Conservation (phyloP, 2,329 filamentous ascomycete genomes). For the Neopestalotiopsis sp. region DNA sequence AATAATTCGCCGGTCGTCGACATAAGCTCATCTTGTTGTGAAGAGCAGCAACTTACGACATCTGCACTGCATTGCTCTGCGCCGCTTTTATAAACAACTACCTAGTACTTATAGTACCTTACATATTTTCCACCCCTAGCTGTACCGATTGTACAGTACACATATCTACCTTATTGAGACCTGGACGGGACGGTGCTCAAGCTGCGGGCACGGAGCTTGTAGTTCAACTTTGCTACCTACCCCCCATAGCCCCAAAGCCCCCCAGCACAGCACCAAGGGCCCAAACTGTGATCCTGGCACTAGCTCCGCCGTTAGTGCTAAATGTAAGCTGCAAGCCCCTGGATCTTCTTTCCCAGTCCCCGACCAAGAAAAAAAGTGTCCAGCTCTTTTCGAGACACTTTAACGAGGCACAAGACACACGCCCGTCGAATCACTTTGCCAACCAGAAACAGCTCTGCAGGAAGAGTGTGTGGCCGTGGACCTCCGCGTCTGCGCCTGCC, state of each 20-base stretch:
- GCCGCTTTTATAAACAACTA: neutral
- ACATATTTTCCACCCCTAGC: neutral
- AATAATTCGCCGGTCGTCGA: neutral
- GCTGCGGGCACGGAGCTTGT: neutral
- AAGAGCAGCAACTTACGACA: neutral
- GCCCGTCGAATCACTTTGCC: neutral
- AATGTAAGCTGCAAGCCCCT: constrained; percentile 12
- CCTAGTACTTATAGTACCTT: neutral
- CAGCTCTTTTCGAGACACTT: constrained; percentile 1
- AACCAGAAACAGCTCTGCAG: neutral
- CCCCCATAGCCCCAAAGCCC: too few relatives aligned
- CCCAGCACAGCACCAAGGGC: neutral
- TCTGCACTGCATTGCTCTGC: neutral
- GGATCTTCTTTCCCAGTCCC: constrained; percentile 11
- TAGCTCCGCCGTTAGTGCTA: constrained; percentile 12
- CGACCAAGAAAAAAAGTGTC: constrained; percentile 10
- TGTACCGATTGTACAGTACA: too few relatives aligned
- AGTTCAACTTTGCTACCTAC: neutral
- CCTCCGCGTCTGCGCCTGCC: constrained; percentile 18
- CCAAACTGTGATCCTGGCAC: constrained; percentile 11
- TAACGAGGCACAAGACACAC: neutral
- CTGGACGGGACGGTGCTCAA: neutral
- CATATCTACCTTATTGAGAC: neutral
- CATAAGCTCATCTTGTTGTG: neutral
- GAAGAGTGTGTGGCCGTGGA: constrained; percentile 13